A percentile compares a stretch with the other conserved stretches of the same genome.
Conservation (phyloP, 345 rosid species). For the Aurinia saxatilis region DNA sequence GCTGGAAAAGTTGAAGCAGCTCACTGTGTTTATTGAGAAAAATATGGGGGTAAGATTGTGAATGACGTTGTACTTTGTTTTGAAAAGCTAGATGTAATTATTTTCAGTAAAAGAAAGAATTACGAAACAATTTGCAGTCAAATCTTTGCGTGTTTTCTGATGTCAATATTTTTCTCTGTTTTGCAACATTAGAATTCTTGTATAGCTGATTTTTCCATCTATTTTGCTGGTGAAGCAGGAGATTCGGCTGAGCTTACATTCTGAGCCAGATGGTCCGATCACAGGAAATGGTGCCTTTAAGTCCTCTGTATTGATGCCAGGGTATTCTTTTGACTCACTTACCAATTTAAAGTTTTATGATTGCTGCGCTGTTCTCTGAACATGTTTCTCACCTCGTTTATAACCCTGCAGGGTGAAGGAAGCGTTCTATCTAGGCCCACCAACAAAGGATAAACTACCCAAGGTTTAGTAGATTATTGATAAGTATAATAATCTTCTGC, state of each 20-base stretch:
- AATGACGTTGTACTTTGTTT: background rate
- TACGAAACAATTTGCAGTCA: background rate
- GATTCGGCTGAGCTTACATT: slow-evolving; percentile 60
- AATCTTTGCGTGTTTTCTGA: background rate
- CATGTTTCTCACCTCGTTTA: slow-evolving; percentile 6
- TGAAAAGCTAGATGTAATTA: background rate
- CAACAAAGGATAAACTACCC: slow-evolving; percentile 67
- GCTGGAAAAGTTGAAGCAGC: slow-evolving; percentile 88
- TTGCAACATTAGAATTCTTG: background rate
- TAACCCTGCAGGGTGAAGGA: slow-evolving; percentile 60
- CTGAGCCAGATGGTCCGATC: slow-evolving; percentile 93
- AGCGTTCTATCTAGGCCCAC: slow-evolving; percentile 83
- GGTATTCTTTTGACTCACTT: slow-evolving; percentile 40
- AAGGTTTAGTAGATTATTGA: slow-evolving; percentile 20
- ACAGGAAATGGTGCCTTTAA: slow-evolving; percentile 84
- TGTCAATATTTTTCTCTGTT: background rate
- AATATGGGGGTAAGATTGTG: slow-evolving; percentile 69
- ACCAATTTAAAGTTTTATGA: background rate
- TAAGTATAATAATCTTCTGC: background rate
- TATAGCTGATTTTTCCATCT: background rate
- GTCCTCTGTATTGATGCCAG: slow-evolving; percentile 73
- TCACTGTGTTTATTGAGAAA: slow-evolving; percentile 72
- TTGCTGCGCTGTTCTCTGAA: background rate
- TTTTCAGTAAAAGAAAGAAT: background rate
- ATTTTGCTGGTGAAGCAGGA: slow-evolving; percentile 41